Evolutionary conservation across 2,329 filamentous ascomycete genomes (phyloP).

Genomic region (Exophiala viscosa): DNA sequence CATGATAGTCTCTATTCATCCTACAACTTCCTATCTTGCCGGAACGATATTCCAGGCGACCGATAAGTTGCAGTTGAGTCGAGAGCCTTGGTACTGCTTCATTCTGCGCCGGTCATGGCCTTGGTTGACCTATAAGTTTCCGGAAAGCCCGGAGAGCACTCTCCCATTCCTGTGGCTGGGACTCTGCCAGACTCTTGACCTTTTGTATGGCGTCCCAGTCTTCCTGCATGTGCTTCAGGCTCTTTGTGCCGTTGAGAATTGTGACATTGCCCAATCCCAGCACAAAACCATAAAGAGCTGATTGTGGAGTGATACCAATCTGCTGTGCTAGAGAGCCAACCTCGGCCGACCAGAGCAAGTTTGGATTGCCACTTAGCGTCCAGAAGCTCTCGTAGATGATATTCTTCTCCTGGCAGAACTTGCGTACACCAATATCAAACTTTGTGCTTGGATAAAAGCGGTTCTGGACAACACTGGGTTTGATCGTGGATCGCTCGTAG

Average conservation of each 20-base stretch:
- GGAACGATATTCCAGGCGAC: too few relatives aligned
- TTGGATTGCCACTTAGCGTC: conserved; percentile 58
- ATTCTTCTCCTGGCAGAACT: conserved; percentile 50
- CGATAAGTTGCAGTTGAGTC: too few relatives aligned
- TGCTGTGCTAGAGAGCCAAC: conserved; percentile 50
- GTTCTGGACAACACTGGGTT: conserved; percentile 69
- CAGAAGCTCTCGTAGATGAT: conserved; percentile 60
- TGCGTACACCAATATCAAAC: conserved; percentile 60
- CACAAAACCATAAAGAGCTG: conserved; percentile 56
- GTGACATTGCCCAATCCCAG: conserved; percentile 49
- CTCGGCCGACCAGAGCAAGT: conserved; percentile 44
- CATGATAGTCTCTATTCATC: too few relatives aligned
- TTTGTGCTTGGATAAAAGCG: conserved; percentile 60
- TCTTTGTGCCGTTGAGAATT: conserved; percentile 57
- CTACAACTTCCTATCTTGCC: too few relatives aligned
- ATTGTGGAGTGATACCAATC: conserved; percentile 40
- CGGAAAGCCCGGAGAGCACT: conserved; percentile 50
- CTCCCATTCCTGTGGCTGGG: conserved; percentile 50
- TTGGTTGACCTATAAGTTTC: conserved; percentile 33
- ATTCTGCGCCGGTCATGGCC: not conserved
- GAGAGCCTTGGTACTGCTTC: too few relatives aligned
- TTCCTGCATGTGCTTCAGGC: conserved; percentile 48
- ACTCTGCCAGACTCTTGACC: conserved; percentile 43
- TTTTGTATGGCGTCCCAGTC: conserved; percentile 47
- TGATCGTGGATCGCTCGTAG: conserved; percentile 41